Evolutionary conservation across 768 basidiomycete genomes (phyloP), one percentile per base, ranked within the genome.

Genomic region (Paxillus rubicundulus): DNA sequence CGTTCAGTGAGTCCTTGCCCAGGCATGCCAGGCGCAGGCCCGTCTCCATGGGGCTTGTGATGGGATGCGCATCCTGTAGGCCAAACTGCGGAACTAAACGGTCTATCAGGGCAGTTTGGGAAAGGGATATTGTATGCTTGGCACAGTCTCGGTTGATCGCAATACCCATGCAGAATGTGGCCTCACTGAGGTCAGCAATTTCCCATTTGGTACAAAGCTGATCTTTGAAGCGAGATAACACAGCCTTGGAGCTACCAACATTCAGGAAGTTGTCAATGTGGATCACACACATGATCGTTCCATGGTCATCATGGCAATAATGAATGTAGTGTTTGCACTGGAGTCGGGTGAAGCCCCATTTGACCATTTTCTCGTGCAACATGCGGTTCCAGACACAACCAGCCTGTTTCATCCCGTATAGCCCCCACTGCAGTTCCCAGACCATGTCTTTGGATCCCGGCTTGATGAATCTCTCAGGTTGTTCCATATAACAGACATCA

Each of bases 241-340:
- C 21, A 5, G 21, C 21, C 21, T 24, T 24, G 21, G 21, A 24
- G 21, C 21, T 24, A 5, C 21, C 21, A 5, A 24, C 21, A 5
- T 24, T 24, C 21, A 24, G 21, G 21, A 24, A 24, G 21, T 24
- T 5, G 21, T 24, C 21, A 5, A 24, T 5, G 21, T 24, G 21
- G 5, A 24, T 24, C 21, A 5, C 4, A 28, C 27, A 7, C 54
- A 34, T 50, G 9, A 70, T 58, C 0, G 69, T 24, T 5, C 55
- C 45, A 70, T 63, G 58, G 77, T 70, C 50, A 77, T 70, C 1
- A 77, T 67, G 14, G 64, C 41, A 3, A 59, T 50, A 37, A 59
- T 27, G 13, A 63, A 27, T 9, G 61, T 8, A 24, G 7, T 32
- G 30, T 32, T 32, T 8, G 30, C 10, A 8, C 7, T 32, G 9